Evolutionary conservation across 768 basidiomycete genomes (phyloP), one percentile per base, ranked within the genome.

Genomic region (Xerocomus potaroensis): DNA sequence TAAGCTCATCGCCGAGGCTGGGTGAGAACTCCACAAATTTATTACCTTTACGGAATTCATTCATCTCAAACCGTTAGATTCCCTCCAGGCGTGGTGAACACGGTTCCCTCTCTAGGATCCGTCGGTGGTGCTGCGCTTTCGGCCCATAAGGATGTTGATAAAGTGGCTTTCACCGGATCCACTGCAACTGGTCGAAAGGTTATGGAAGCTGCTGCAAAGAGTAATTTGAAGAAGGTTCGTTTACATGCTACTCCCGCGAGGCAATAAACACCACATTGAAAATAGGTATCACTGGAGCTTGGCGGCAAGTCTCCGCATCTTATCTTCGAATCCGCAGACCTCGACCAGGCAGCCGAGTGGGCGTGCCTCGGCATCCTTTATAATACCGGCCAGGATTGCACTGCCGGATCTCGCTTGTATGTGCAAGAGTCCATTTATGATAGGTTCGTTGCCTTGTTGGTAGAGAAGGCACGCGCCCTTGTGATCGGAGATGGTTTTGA

Each of bases 131-230:
- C 87, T 8, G 90, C 91, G 3, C 75, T 98, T 49, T 71, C 93
- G 5, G 66, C 78, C 10, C 95, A 98, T 67, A 76, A 65, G 45
- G 88, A 86, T 54, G 85, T 98, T 38, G 91, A 96, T 72, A 95
- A 96, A 68, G 78, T 97, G 51, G 93, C 94, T 2, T 96, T 97
- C 67, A 97, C 95, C 8, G 95, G 95, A 37, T 91, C 88, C 29
- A 94, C 92, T 12, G 61, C 79, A 45, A 94, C 91, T 5, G 95
- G 95, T 19, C 79, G 92, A 19, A 88, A 85, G 60, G 82, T 98
- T 60, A 85, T 92, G 81, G 82, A 86, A 60, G 91, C 94, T 12
- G 91, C 94, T 2, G 91, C 94, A 8, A 84, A 85, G 65, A 89
- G 86, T 57, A 98, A 98, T 69, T 68, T 97, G 53, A 98, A 98